These are phyloP conservation scores for Periglandula ipomoeae DNA, from an alignment of 2,329 filamentous ascomycete genomes.

Conservation along the genomic window DNA sequence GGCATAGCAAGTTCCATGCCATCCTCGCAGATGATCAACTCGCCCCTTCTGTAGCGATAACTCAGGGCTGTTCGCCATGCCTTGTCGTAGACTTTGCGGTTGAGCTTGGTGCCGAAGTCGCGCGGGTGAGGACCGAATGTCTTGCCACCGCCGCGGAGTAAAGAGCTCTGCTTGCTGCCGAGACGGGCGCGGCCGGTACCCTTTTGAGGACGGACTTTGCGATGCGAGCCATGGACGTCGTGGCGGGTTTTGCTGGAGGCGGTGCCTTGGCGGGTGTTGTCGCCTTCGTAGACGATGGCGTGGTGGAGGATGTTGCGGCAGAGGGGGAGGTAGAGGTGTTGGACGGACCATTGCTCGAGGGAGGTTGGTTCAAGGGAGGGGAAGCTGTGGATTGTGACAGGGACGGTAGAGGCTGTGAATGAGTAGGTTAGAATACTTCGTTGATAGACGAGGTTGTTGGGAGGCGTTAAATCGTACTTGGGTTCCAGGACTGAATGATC, in stretches of 20 bases:
- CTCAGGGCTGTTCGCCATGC: conserved; percentile 91
- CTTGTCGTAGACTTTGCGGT: conserved; percentile 85
- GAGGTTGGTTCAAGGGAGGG: conserved; percentile 76
- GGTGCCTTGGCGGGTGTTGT: conserved; percentile 77
- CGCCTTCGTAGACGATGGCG: conserved; percentile 86
- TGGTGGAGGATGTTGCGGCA: conserved; percentile 88
- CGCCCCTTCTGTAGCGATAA: conserved; percentile 79
- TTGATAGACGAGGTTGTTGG: neutral
- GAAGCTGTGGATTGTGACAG: conserved; percentile 83
- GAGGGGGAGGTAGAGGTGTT: conserved; percentile 79
- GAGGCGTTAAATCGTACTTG: conserved; percentile 24
- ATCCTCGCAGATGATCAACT: conserved; percentile 78
- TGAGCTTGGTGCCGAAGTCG: conserved; percentile 79
- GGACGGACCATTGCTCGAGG: conserved; percentile 68
- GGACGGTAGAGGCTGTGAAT: conserved; percentile 50
- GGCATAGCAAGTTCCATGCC: conserved; percentile 58
- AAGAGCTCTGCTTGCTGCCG: conserved; percentile 72
- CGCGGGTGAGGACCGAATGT: conserved; percentile 83
- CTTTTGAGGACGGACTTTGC: conserved; percentile 81
- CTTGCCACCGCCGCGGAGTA: conserved; percentile 78
- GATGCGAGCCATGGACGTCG: conserved; percentile 75
- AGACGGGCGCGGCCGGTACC: conserved; percentile 72
- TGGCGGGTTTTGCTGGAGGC: conserved; percentile 72
- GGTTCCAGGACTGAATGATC: conserved; percentile 34
- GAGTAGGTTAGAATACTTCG: neutral